Base-by-base conservation (phyloP, 768 basidiomycete genomes). In the Clathrus columnatus region DNA sequence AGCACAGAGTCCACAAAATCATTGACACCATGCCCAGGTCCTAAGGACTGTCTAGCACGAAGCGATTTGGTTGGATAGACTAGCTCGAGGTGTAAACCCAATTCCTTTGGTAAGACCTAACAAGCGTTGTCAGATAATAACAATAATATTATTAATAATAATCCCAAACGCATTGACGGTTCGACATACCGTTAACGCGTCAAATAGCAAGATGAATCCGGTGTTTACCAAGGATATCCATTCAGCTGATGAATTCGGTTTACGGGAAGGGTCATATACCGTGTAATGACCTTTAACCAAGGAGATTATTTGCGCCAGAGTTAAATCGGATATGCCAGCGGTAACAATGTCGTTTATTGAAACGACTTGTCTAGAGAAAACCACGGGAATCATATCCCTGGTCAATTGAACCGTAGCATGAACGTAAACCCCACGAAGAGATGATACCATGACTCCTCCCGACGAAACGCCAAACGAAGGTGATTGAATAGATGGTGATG, bases 341-440 rank as follows among this genome's bases (percentile, higher is more conserved):
- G 91, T 84, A 60, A 48, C 24, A 24, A 89, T 80, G 17, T 77
- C 79, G 5, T 78, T 70, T 50, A 83, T 78, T 0, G 93, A 91
- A 20, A 99, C 72, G 24, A 73, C 65, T 83, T 83, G 87, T n/a
- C 83, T 78, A 18, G 83, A 72, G 65, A 75, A 96, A 0, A 89
- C 75, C 42, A 99, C 92, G 0, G 96, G 90, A n/a, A 92, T 82
- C 26, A 86, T 70, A 68, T 99, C 96, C 56, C 84, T 79, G 6
- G 96, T 97, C 55, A 97, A 87, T 69, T 99, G 96, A 7, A 98
- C 82, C 29, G 87, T 79, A 48, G 87, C 72, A 62, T 90, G 85
- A 30, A 95, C 73, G 71, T 93, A 95, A 62, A 81, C 84, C n/a
- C 94, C 95, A 26, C 82, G 80, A 16, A 98, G 75, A 4, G 96